These are phyloP conservation scores for Gamarada debralockiae DNA, from an alignment of 495 filamentous ascomycete genomes.

Conservation along the genomic window DNA sequence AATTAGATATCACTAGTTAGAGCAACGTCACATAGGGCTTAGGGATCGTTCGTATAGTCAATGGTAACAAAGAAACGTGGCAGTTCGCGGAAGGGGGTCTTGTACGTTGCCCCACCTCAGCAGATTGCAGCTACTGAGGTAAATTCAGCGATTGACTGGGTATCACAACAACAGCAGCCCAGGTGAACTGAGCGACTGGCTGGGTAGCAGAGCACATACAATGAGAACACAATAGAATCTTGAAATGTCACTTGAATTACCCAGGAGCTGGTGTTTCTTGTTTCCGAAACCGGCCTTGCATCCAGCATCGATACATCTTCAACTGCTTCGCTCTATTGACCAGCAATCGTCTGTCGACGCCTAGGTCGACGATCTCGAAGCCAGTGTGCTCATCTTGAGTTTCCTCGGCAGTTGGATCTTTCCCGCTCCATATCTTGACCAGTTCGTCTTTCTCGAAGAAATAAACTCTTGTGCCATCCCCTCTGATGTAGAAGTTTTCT, in stretches of 20 bases:
- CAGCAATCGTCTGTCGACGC: conserved; percentile 78
- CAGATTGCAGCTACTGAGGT: too few relatives aligned
- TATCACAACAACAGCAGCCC: too few relatives aligned
- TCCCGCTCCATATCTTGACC: conserved; percentile 63
- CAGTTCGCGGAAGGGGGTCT: too few relatives aligned
- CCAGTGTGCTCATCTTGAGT: conserved; percentile 21
- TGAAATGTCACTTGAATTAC: not conserved
- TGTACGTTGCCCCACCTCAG: too few relatives aligned
- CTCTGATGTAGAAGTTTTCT: conserved; percentile 95
- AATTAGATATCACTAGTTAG: too few relatives aligned
- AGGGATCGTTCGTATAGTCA: too few relatives aligned
- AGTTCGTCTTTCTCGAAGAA: conserved; percentile 91
- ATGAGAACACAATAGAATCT: not conserved
- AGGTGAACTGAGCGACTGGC: too few relatives aligned
- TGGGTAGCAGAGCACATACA: too few relatives aligned
- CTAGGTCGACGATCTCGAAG: conserved; percentile 74
- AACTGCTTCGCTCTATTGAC: conserved; percentile 86
- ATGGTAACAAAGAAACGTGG: too few relatives aligned
- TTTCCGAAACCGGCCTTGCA: conserved; percentile 88
- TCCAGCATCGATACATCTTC: conserved; percentile 99
- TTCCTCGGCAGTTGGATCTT: conserved; percentile 9
- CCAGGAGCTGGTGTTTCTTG: conserved; percentile 13
- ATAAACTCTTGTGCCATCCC: conserved; percentile 94
- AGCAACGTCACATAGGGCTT: too few relatives aligned
- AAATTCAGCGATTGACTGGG: too few relatives aligned